Evolutionary conservation across 1,139 yeast species (phyloP).

Genomic region (Candida labiduridarum): DNA sequence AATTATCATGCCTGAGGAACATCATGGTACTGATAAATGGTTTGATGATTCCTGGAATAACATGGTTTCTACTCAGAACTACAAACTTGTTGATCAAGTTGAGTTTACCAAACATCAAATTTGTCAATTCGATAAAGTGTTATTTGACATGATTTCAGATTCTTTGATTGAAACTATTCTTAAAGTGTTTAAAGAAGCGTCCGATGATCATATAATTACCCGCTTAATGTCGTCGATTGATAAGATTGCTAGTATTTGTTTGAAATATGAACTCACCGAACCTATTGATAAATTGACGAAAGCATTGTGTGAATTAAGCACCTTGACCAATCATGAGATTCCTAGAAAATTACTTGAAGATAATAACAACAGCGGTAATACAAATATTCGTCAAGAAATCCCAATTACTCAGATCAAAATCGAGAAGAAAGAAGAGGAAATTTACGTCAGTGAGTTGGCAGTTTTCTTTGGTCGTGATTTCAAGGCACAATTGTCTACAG

Average conservation of each 20-base stretch:
- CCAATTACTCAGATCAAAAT: conserved; percentile 52
- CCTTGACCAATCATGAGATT: conserved; percentile 37
- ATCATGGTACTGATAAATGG: conserved; percentile 82
- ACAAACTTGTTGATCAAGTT: conserved; percentile 20
- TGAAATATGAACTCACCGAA: conserved; percentile 57
- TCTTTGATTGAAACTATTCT: conserved; percentile 70
- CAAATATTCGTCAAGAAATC: conserved; percentile 45
- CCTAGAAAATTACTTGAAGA: neutral
- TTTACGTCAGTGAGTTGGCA: conserved; percentile 79
- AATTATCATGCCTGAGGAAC: conserved; percentile 98
- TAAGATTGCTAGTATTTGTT: conserved; percentile 77
- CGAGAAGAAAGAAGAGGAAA: conserved; percentile 52
- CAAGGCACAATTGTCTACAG: conserved; percentile 87
- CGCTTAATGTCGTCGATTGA: conserved; percentile 87
- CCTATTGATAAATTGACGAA: conserved; percentile 68
- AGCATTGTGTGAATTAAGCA: conserved; percentile 64
- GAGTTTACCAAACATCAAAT: conserved; percentile 24
- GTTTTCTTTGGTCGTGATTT: conserved; percentile 88
- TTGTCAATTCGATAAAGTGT: conserved; percentile 62
- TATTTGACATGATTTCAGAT: conserved; percentile 65
- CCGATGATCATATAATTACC: conserved; percentile 87
- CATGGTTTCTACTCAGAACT: conserved; percentile 56
- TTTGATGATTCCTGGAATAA: conserved; percentile 95
- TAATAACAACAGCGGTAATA: conserved; percentile 34
- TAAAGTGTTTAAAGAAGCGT: conserved; percentile 80